Conservation (phyloP, 768 basidiomycete species). For the Pisolithus marmoratus region DNA sequence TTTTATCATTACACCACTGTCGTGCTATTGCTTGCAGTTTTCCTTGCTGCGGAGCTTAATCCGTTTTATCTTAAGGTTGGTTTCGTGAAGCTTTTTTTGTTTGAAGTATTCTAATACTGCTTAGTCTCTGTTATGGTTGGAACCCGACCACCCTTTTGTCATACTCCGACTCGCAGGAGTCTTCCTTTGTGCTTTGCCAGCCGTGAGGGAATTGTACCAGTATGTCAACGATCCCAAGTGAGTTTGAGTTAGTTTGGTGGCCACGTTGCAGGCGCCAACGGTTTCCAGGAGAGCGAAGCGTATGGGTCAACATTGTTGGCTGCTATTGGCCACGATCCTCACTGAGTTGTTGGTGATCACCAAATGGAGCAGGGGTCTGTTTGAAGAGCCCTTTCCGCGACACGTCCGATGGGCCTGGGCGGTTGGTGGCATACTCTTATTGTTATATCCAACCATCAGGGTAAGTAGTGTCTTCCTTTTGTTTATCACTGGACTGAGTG, state of each 20-base stretch:
- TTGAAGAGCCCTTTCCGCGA: conserved; percentile 55
- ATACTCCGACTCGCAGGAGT: conserved; percentile 66
- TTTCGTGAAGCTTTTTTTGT: conserved; percentile 3
- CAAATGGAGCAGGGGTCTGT: conserved; percentile 79
- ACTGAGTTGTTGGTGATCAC: conserved; percentile 76
- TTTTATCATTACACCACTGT: conserved; percentile 73
- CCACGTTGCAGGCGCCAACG: too few species aligned
- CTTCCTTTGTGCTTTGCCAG: conserved; percentile 83
- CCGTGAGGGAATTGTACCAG: conserved; percentile 77
- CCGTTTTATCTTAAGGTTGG: conserved; percentile 83
- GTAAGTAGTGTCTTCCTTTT: conserved; percentile 34
- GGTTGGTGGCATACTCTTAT: conserved; percentile 50
- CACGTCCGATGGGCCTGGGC: conserved; percentile 63
- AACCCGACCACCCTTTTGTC: conserved; percentile 83
- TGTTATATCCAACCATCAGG: conserved; percentile 64
- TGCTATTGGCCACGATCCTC: conserved; percentile 77
- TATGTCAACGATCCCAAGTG: conserved; percentile 81
- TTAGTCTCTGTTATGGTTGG: conserved; percentile 68
- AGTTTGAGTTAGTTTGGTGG: conserved; percentile 14
- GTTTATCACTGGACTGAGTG: neutral
- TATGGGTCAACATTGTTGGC: conserved; percentile 89
- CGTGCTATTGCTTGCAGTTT: conserved; percentile 68
- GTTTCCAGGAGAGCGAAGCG: conserved; percentile 63
- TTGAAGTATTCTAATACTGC: conserved; percentile 29
- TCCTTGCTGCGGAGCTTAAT: conserved; percentile 80